Evolutionary conservation across 352 stramenopile genomes (phyloP), one percentile per base, ranked within the genome.

Genomic region (Phytophthora macrochlamydospora): DNA sequence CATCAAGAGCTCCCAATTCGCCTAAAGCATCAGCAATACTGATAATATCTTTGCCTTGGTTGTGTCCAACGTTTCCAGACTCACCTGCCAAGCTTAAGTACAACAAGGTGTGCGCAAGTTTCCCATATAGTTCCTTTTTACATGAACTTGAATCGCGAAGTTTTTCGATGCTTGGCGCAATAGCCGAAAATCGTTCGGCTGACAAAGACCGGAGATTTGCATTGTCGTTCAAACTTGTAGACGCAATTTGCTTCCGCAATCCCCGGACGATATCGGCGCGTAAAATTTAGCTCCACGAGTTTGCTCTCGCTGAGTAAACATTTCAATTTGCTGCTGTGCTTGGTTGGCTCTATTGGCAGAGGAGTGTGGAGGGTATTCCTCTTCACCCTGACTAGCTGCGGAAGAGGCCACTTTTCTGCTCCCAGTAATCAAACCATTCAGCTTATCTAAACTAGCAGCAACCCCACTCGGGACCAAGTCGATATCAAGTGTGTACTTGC

Each of bases 401-500:
- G 64, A 68, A 4, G 53, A 66, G 30, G 67, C 42, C 12, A 69
- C 68, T 53, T 78, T 70, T 30, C 73, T 62, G 60, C 59, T 79
- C 8, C 51, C 61, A 38, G 75, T 71, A 7, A 94, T 68, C 13
- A 91, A 62, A 31, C 64, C 75, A 42, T 87, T 90, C 9, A 94
- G 60, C 56, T 92, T 93, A 40, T 94, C 85, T 14, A 94, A 75
- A 51, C 83, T 91, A 14, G 73, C 51, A 42, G 82, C 81, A 43
- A 93, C 76, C 2, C 81, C 81, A 7, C 62, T 76, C 6, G 79
- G 78, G 5, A 94, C 76, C 7, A 79, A 61, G 42, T 93, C 78
- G 5, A 96, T 77, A 32, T 91, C 70, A n/a, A 77, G 71, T 7
- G 87, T 73, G 59, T 86, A 91, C 57, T 94, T 94, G 32, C 81